phyloP scores from a whole-genome alignment of 2,329 filamentous ascomycete genomes.

The Talaromyces sp. region DNA sequence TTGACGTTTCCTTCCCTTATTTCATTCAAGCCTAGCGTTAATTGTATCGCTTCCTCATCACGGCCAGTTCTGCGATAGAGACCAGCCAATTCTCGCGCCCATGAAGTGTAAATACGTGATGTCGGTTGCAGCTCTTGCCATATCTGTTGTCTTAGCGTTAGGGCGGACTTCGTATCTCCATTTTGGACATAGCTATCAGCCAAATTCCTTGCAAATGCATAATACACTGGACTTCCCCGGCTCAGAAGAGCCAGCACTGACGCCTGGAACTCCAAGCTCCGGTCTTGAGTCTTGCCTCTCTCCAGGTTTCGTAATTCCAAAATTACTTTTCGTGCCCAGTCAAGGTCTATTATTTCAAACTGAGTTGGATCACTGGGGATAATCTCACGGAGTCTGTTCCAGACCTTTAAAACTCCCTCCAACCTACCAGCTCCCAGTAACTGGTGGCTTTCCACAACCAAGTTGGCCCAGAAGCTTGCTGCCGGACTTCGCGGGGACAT shows the following conservation, averaged over 20 bases:
- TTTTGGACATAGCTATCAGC: constrained; percentile 2
- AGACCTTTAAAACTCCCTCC: background rate
- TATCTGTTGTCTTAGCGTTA: background rate
- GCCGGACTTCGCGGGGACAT: background rate
- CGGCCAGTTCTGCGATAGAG: background rate
- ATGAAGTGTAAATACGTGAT: constrained; percentile 6
- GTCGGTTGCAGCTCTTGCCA: constrained; percentile 5
- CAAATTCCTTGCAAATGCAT: background rate
- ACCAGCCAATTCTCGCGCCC: constrained; percentile 1
- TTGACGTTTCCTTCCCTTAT: background rate
- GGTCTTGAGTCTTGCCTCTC: background rate
- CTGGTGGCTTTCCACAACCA: background rate
- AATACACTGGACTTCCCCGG: constrained; percentile 5
- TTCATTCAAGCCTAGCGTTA: background rate
- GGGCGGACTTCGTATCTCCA: background rate
- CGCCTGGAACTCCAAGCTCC: constrained; percentile 6
- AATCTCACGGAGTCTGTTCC: constrained; percentile 5
- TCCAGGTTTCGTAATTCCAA: constrained; percentile 5
- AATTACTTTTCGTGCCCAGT: constrained; percentile 5
- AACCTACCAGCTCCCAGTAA: background rate
- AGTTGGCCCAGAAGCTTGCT: constrained; percentile 2
- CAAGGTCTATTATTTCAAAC: constrained; percentile 1
- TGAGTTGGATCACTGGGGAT: constrained; percentile 2
- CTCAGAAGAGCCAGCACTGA: constrained; percentile 1
- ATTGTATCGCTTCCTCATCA: constrained; percentile 3